phyloP scores from a whole-genome alignment of 2,329 filamentous ascomycete species.

The Xylaria sp. region DNA sequence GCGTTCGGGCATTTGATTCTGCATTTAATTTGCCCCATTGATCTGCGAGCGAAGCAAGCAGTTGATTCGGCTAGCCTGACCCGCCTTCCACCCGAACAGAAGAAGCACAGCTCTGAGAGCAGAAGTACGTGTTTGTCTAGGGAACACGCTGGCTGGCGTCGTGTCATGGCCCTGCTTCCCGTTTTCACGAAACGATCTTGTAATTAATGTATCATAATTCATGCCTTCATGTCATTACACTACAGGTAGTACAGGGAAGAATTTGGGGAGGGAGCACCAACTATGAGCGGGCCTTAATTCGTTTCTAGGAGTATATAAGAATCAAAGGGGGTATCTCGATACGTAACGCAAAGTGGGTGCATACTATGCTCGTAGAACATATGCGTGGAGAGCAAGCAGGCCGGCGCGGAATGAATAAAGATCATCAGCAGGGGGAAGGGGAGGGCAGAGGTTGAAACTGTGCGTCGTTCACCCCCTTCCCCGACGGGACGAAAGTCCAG shows the following conservation, averaged over 20 bases:
- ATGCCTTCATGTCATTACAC: slow-evolving; percentile 40
- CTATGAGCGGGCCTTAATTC: background rate
- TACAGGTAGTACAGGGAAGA: slow-evolving; percentile 33
- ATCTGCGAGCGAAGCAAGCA: slow-evolving; percentile 17
- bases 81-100: background rate
- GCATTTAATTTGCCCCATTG: slow-evolving; percentile 12
- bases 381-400: slow-evolving; percentile 8
- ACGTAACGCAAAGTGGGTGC: slow-evolving; percentile 30
- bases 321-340: slow-evolving; percentile 41
- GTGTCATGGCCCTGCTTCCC: background rate
- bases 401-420: background rate
- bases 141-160: slow-evolving; percentile 15
- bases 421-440: background rate
- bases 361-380: slow-evolving; percentile 1
- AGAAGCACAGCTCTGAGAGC: slow-evolving; percentile 6
- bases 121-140: slow-evolving; percentile 18
- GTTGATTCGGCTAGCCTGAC: slow-evolving; percentile 6
- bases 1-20: slow-evolving; percentile 33
- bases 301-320: slow-evolving; percentile 19
- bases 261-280: slow-evolving; percentile 6
- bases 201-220: slow-evolving; percentile 49
- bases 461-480: slow-evolving; percentile 32
- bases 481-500: slow-evolving; percentile 38
- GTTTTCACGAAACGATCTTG: slow-evolving; percentile 33
- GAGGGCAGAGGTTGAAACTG: background rate